Percentiles rank a stretch among this genome's conserved stretches.
These are phyloP conservation scores for Cladosporium austrohemisphaericum DNA, from an alignment of 2,329 filamentous ascomycete genomes.

Conservation along the genomic window DNA sequence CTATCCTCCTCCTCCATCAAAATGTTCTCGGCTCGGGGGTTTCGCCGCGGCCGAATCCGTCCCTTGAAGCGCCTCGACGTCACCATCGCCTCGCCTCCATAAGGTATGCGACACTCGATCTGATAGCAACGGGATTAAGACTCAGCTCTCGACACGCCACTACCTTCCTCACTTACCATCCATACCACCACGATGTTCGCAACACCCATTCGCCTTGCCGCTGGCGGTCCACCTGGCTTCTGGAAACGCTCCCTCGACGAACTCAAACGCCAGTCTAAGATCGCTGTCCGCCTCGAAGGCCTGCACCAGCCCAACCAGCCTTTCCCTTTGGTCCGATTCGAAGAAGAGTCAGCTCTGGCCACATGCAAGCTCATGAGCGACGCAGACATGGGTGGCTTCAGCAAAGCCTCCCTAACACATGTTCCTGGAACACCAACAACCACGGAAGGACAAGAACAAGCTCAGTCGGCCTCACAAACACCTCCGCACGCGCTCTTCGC, in stretches of 20 bases:
- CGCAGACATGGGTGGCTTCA: conserved; percentile 78
- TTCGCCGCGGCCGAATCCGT: background rate
- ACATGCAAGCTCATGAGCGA: conserved; percentile 78
- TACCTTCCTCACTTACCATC: background rate
- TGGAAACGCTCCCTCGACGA: conserved; percentile 57
- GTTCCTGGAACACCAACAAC: conserved; percentile 11
- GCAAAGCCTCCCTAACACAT: conserved; percentile 68
- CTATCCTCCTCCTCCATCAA: background rate
- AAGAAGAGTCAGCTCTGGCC: conserved; percentile 41
- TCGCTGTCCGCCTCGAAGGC: conserved; percentile 65
- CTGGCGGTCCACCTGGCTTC: conserved; percentile 45
- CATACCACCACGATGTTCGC: conserved; percentile 18
- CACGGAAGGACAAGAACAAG: background rate
- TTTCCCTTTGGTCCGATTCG: conserved; percentile 63
- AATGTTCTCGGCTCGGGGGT: conserved; percentile 4
- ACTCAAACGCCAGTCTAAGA: conserved; percentile 53
- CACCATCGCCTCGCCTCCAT: background rate
- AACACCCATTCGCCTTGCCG: conserved; percentile 21
- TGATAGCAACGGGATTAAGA: background rate
- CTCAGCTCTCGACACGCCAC: background rate
- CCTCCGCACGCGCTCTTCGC: conserved; percentile 75
- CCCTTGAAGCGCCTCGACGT: conserved; percentile 3
- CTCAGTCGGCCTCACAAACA: background rate
- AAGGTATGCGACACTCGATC: background rate
- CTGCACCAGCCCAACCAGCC: conserved; percentile 63